Conservation (phyloP, 2,329 filamentous ascomycete genomes). For the Scorias spongiosa region DNA sequence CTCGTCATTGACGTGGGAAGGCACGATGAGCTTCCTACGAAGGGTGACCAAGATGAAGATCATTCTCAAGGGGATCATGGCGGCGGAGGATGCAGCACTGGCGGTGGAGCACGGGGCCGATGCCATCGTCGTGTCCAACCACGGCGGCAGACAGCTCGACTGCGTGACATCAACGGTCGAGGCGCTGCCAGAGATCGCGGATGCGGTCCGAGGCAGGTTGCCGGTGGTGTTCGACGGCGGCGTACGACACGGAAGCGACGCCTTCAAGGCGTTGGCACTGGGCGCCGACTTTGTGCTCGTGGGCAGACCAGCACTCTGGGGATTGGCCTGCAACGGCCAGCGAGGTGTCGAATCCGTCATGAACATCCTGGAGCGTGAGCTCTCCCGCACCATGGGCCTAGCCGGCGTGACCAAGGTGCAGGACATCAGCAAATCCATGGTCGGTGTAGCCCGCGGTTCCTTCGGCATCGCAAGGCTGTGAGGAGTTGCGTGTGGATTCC, state of each 20-base stretch:
- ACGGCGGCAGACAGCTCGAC: conserved; percentile 38
- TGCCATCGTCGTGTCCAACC: conserved; percentile 38
- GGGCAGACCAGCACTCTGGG: conserved; percentile 43
- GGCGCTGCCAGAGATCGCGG: conserved; percentile 44
- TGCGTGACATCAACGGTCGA: conserved; percentile 36
- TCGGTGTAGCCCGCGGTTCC: background rate
- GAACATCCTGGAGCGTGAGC: conserved; percentile 5
- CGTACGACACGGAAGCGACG: conserved; percentile 33
- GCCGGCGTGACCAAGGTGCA: conserved; percentile 1
- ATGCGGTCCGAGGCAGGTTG: conserved; percentile 37
- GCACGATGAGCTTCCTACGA: background rate
- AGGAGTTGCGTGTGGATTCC: too few species aligned
- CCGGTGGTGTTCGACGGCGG: conserved; percentile 38
- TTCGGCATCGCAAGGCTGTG: background rate
- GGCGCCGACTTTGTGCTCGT: conserved; percentile 45
- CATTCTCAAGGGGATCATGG: conserved; percentile 44
- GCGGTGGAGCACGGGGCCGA: conserved; percentile 30
- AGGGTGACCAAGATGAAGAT: conserved; percentile 21
- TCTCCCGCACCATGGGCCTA: conserved; percentile 3
- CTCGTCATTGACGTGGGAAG: background rate
- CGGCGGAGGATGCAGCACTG: conserved; percentile 32
- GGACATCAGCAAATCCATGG: background rate
- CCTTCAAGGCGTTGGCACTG: conserved; percentile 36
- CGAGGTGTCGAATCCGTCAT: conserved; percentile 29
- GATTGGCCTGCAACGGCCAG: conserved; percentile 39